Base-by-base conservation (phyloP, 306 rosid species). In the Dryas alaskensis region DNA sequence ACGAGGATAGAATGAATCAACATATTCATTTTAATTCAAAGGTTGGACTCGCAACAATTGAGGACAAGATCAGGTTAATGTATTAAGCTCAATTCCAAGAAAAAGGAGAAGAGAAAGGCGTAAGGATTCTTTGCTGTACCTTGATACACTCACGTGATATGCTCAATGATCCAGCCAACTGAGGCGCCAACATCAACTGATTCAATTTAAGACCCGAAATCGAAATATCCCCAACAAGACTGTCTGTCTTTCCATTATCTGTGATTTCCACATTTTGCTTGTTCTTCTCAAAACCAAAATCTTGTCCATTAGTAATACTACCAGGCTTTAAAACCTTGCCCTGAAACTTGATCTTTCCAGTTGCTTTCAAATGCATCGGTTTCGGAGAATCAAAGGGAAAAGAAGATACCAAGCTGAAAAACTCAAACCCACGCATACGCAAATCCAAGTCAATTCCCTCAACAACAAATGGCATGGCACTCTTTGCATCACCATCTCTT, bases 171-270 rank as follows among this genome's bases (percentile, higher is more conserved):
- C 98, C 98, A 63, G 86, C 86, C 76, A 91, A 72, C 72, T 91
- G 92, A 83, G 97, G 96, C 22, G 93, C 97, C 80, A 94, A 89
- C 89, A 87, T 84, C 82, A 94, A 80, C 77, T 94, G 98, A 78
- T 94, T 91, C 82, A 94, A 72, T 84, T 89, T 94, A 84, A 94
- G 90, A 88, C 89, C 94, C 31, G 96, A 85, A 65, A 94, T 87
- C 50, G 80, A 81, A 86, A 89, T 87, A 72, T 91, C 91, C 6
- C 98, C 98, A 59, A 83, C 86, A 25, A 93, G 94, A 81, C 85
- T 72, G 64, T 74, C 80, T 39, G 50, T 73, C 75, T 54, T 83
- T 67, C 81, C 88, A 73, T 84, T 74, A 73, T 82, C 83, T 73
- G 74, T 63, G 77, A 61, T 54, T 50, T 65, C 76, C 81, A 61